Evolutionary conservation across 768 basidiomycete species (phyloP), one percentile per base, ranked within the genome.

Genomic region (Kondoa subrosea): DNA sequence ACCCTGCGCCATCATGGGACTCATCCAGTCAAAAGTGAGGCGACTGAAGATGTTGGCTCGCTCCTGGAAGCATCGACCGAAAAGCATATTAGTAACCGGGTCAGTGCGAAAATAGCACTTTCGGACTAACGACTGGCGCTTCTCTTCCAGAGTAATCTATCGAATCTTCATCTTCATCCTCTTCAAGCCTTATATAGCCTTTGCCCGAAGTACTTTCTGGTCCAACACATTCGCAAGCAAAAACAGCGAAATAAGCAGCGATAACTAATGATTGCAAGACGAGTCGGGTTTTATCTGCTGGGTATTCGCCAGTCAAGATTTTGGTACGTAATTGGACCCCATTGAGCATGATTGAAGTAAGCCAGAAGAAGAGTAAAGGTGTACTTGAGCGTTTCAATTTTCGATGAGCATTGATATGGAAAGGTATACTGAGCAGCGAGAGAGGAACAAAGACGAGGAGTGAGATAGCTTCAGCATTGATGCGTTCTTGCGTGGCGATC

Each of bases 1-100:
- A 1, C 80, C 80, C 4, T 73, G 69, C 62, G 73, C 73, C 72
- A 80, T 78, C 60, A 91, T 82, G 21, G 91, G 81, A 0, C 82
- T 89, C 80, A 96, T 82, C 91, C 91, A 97, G 0, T 80, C 78
- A 74, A 96, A 97, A 0, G 84, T 85, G 81, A 81, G 69, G 17
- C 75, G 27, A 29, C 66, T 67, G 25, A 73, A 76, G 70, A 75
- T 75, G 71, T 74, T 75, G 61, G 75, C 75, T 15, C 72, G 34
- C 56, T 65, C n/a, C n/a, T n/a, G n/a, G n/a, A n/a, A n/a, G 30
- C 27, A 71, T 71, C 64, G 70, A 74, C 59, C 69, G 67, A 4
- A 16, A 21, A 66, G 71, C 69, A 16, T 64, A 50, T 58, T 57
- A 75, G 30, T 21, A 31, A 32, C 0, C 65, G 71, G 60, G 67